Conservation (phyloP, 2,329 filamentous ascomycete genomes). For the Stachybotrys chartarum region DNA sequence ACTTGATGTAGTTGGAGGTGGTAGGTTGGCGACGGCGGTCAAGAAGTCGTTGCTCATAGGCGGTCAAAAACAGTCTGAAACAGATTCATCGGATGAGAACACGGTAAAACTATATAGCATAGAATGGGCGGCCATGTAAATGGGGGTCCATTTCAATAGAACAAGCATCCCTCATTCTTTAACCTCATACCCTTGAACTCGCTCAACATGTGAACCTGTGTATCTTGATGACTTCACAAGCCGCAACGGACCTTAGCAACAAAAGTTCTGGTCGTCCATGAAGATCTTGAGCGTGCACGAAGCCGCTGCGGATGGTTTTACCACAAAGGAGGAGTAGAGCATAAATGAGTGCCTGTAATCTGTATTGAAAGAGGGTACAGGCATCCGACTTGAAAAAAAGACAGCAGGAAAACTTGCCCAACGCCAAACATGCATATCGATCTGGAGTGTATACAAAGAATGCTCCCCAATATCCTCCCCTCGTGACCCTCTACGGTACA, state of each 20-base stretch:
- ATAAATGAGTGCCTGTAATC: no score
- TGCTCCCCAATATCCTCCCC: background rate
- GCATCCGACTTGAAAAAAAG: background rate
- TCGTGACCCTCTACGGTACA: slow-evolving; percentile 49
- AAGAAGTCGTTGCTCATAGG: slow-evolving; percentile 94
- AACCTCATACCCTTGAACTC: no score
- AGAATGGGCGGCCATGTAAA: slow-evolving; percentile 90
- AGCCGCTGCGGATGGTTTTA: no score
- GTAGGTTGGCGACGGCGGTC: slow-evolving; percentile 83
- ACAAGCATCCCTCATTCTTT: background rate
- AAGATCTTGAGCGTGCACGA: no score
- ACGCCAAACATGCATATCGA: background rate
- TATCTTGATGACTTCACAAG: no score
- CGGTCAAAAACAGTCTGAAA: slow-evolving; percentile 37
- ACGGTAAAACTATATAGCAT: slow-evolving; percentile 70
- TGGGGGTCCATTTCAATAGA: background rate
- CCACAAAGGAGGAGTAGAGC: no score
- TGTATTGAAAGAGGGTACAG: no score
- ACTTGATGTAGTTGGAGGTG: slow-evolving; percentile 78
- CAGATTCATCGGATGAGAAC: slow-evolving; percentile 18
- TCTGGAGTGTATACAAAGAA: background rate
- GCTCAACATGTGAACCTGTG: no score
- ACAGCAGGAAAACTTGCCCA: background rate
- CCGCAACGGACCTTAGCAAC: no score
- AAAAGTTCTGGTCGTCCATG: no score